Evolutionary conservation across 2,329 filamentous ascomycete genomes (phyloP).

Genomic region (Botrytis hyacinthi): DNA sequence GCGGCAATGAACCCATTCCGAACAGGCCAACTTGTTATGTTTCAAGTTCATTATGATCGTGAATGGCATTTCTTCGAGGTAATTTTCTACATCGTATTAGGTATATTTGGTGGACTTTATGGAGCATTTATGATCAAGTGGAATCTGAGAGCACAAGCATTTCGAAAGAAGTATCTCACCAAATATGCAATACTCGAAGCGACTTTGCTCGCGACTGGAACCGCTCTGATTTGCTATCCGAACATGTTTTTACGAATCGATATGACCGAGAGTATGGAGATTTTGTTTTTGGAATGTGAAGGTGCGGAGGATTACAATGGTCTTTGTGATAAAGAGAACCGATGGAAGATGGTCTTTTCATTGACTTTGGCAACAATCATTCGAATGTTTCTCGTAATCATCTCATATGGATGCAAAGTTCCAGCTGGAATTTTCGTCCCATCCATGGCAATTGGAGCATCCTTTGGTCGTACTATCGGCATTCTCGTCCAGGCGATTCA

Average conservation of each 20-base stretch:
- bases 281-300: conserved; percentile 91
- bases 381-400: conserved; percentile 80
- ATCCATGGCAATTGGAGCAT: conserved; percentile 94
- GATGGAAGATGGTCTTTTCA: conserved; percentile 75
- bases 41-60: conserved; percentile 92
- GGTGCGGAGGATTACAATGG: conserved; percentile 84
- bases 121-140: conserved; percentile 97
- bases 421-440: conserved; percentile 97
- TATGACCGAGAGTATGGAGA: conserved; percentile 99
- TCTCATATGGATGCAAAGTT: conserved; percentile 97
- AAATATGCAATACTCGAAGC: conserved; percentile 85
- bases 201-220: conserved; percentile 75
- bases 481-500: conserved; percentile 90
- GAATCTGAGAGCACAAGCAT: conserved; percentile 87
- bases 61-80: conserved; percentile 98
- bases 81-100: conserved; percentile 86
- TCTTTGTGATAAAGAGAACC: conserved; percentile 76
- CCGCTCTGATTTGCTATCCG: conserved; percentile 91
- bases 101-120: conserved; percentile 90
- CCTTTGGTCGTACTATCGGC: conserved; percentile 89
- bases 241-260: conserved; percentile 95
- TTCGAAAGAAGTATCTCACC: conserved; percentile 87
- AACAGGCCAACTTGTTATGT: conserved; percentile 98
- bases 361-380: conserved; percentile 77
- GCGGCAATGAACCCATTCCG: conserved; percentile 97